A percentile compares a stretch with the other conserved stretches of the same genome.
Evolutionary conservation across 176 grass and related monocot genomes (phyloP).

Genomic region (Lolium rigidum): DNA sequence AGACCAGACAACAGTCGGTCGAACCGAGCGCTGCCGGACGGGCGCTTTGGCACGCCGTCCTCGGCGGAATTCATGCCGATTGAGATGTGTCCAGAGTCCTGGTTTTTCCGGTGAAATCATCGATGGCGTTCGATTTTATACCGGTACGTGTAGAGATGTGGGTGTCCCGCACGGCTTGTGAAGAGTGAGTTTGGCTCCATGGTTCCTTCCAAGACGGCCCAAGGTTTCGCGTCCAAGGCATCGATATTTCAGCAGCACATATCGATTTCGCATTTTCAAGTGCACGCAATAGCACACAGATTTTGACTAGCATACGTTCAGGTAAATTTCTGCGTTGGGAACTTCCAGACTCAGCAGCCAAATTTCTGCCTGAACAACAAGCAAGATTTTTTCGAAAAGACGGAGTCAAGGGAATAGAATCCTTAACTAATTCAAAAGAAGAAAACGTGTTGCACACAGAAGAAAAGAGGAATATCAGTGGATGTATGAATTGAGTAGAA

Average conservation of each 20-base stretch:
- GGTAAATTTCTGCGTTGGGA: background rate
- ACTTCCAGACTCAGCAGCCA: background rate
- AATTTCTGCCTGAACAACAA: background rate
- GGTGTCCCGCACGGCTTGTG: constrained; percentile 69
- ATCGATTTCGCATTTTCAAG: background rate
- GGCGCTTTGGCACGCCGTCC: constrained; percentile 16
- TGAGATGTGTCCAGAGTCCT: constrained; percentile 24
- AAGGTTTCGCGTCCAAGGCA: constrained; percentile 64
- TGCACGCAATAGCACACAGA: constrained; percentile 27
- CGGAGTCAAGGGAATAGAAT: background rate
- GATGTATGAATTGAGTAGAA: background rate
- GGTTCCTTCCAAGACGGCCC: constrained; percentile 52
- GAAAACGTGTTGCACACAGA: background rate
- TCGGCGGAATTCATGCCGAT: background rate
- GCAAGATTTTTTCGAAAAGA: background rate
- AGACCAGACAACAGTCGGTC: constrained; percentile 65
- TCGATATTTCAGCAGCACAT: background rate
- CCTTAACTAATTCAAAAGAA: background rate
- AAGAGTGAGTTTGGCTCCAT: constrained; percentile 47
- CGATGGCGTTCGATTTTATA: constrained; percentile 30
- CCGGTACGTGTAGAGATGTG: constrained; percentile 15
- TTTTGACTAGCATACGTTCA: background rate
- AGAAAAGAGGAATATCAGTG: background rate
- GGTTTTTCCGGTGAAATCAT: background rate
- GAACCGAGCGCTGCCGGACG: constrained; percentile 15